These are phyloP conservation scores for Krasilnikovozyma curviuscula DNA, from an alignment of 768 basidiomycete species.

Conservation along the genomic window DNA sequence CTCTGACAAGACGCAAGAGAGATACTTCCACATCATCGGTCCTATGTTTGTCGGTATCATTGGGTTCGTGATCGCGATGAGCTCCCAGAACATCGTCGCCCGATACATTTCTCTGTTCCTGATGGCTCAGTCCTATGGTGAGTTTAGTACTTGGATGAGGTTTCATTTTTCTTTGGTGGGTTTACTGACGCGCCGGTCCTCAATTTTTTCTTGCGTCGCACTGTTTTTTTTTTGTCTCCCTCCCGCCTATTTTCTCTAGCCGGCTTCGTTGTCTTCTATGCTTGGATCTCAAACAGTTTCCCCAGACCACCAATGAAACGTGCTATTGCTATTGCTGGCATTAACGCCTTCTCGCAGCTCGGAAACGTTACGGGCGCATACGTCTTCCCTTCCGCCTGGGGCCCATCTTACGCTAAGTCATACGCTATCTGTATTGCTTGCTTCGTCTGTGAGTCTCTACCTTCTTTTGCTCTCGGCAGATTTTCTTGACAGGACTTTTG, in stretches of 20 bases:
- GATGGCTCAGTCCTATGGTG: not conserved
- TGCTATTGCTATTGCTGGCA: conserved; percentile 48
- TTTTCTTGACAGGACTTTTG: not conserved
- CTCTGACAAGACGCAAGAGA: conserved; percentile 51
- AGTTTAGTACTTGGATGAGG: too few relatives aligned
- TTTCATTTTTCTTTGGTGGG: too few relatives aligned
- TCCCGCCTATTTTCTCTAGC: not conserved
- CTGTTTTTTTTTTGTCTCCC: not conserved
- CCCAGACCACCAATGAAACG: conserved; percentile 71
- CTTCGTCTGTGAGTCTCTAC: conserved; percentile 34
- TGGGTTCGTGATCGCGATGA: conserved; percentile 27
- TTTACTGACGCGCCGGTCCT: too few relatives aligned
- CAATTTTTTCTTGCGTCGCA: not conserved
- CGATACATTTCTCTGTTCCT: conserved; percentile 38
- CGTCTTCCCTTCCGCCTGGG: conserved; percentile 25
- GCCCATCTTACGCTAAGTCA: conserved; percentile 44
- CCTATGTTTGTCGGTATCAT: conserved; percentile 3
- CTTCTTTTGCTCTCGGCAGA: conserved; percentile 20
- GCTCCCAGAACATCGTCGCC: conserved; percentile 41
- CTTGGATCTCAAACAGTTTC: conserved; percentile 38
- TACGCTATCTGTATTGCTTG: conserved; percentile 54
- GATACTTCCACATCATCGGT: conserved; percentile 29
- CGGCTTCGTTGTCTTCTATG: conserved; percentile 46
- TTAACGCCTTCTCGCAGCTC: conserved; percentile 41
- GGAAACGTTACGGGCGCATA: conserved; percentile 73